Base-by-base conservation (phyloP, 1,139 yeast genomes). In the Arxiozyma heterogenica region DNA sequence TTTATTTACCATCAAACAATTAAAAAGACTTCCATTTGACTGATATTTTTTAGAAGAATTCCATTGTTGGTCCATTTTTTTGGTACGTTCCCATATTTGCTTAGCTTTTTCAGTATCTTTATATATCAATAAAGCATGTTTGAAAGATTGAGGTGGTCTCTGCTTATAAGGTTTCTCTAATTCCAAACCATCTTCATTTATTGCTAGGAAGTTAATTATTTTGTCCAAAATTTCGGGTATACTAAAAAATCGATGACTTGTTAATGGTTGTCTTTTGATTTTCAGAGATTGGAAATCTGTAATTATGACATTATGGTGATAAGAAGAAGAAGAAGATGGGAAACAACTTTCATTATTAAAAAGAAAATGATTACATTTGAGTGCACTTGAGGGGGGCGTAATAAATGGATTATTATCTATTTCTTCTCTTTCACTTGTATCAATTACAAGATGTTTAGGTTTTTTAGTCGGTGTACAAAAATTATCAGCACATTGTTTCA, bases 151-250 rank as follows among this genome's bases (percentile, higher is more conserved):
- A 17, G 95, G 95, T 57, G 77, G 78, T 60, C 94, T 76, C 59
- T 94, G 71, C 0, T 75, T 66, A 44, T 86, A 85, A 0, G 80
- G 70, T 15, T 39, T 52, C 46, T 52, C 54, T 30, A 51, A 30
- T 20, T 43, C 69, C 68, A 22, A 38, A 21, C 18, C 41, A 17
- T 39, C 22, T n/a, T 50, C 50, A 27, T 34, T 38, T 11, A 22
- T 41, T 17, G 85, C 87, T 17, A 87, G 83, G 66, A 74, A 80
- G 25, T 74, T 72, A 30, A 89, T 63, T 18, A 90, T 86, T 55
- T 76, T 74, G 59, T 76, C 71, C 21, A 89, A 74, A 54, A 90
- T 83, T 67, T 90, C 96, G 0, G 96, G 96, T 21, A 85, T 82
- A 52, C 75, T 75, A 64, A 89, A 84, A 6, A 89, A 84, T 23